Evolutionary conservation across 345 rosid species (phyloP).

Genomic region (Gossypium arboreum): DNA sequence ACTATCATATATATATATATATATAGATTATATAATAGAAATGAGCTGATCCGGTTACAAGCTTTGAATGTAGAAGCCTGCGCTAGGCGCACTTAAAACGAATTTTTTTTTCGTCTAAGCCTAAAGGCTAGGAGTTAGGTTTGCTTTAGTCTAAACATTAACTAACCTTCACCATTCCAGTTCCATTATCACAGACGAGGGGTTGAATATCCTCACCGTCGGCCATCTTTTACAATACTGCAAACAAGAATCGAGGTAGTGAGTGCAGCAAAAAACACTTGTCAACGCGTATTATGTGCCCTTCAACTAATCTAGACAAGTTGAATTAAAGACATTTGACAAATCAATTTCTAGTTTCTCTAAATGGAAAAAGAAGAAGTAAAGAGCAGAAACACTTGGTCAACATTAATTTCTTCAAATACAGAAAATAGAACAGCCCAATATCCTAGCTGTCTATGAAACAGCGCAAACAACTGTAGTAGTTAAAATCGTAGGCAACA

Average conservation of each 20-base stretch:
- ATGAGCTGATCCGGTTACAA: not conserved
- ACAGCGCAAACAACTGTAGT: not conserved
- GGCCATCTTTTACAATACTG: slow-evolving; percentile 18
- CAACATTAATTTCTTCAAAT: not conserved
- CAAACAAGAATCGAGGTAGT: not conserved
- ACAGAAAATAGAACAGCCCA: not conserved
- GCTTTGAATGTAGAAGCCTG: not conserved
- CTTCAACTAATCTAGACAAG: not conserved
- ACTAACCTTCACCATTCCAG: slow-evolving; percentile 26
- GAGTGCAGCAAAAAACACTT: not conserved
- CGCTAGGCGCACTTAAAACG: too few relatives aligned
- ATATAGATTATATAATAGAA: too few relatives aligned
- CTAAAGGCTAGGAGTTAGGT: not conserved
- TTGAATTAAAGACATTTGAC: not conserved
- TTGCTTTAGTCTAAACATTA: not conserved
- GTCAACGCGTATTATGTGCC: not conserved
- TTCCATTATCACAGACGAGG: slow-evolving; percentile 23
- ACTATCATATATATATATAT: too few relatives aligned
- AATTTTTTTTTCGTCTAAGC: not conserved
- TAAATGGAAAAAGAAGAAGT: not conserved
- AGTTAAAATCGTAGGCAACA: not conserved
- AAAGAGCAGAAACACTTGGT: not conserved
- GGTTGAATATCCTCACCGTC: slow-evolving; percentile 25
- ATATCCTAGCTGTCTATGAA: not conserved
- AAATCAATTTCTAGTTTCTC: not conserved